These are phyloP conservation scores for Tolypocladium sp. DNA, from an alignment of 2,329 filamentous ascomycete species.

Conservation along the genomic window DNA sequence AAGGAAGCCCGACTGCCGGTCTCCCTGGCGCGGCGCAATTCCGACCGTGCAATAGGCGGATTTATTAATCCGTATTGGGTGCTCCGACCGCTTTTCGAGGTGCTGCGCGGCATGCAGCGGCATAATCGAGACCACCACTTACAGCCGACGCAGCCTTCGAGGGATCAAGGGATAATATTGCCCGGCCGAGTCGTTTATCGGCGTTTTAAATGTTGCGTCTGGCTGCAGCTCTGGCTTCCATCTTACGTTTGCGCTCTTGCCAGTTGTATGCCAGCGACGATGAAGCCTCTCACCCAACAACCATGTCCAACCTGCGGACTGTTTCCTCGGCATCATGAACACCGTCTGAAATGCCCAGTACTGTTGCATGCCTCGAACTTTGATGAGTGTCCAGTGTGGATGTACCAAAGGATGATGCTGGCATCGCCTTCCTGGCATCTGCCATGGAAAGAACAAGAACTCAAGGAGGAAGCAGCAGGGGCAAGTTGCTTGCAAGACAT, in stretches of 20 bases:
- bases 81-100: background rate
- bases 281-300: too few relatives aligned
- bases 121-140: background rate
- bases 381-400: too few relatives aligned
- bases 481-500: background rate
- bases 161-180: background rate
- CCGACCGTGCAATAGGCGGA: background rate
- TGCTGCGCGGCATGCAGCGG: constrained; percentile 1
- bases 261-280: too few relatives aligned
- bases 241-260: too few relatives aligned
- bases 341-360: too few relatives aligned
- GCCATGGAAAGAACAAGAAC: background rate
- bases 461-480: background rate
- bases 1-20: background rate
- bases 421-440: background rate
- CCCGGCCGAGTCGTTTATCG: too few relatives aligned
- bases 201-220: too few relatives aligned
- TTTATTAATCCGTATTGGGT: background rate
- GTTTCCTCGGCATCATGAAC: too few relatives aligned
- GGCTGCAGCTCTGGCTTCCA: too few relatives aligned
- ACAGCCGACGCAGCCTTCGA: background rate
- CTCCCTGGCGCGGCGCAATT: background rate
- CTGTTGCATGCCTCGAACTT: too few relatives aligned
- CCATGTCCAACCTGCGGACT: too few relatives aligned
- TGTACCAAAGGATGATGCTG: too few relatives aligned